Evolutionary conservation across 306 rosid species (phyloP), one percentile per base, ranked within the genome.

Genomic region (Prosopis cineraria): DNA sequence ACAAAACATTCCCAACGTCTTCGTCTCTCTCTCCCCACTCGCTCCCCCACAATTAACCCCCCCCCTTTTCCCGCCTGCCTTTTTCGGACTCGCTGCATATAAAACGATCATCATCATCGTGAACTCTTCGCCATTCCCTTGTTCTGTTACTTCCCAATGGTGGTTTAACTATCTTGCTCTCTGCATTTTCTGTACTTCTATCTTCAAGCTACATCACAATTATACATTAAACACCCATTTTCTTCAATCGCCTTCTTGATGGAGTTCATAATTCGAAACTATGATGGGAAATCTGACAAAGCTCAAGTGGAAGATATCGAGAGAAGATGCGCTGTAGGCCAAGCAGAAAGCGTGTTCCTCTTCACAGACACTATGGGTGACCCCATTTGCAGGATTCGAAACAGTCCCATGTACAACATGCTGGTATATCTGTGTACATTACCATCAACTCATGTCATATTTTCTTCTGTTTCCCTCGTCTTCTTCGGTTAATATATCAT

Each of bases 321-420:
- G 78, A 75, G 91, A 82, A 86, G 86, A 84, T 92, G 98, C 47
- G 95, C 86, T 82, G 90, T 92, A 85, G 97, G 97, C 13, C 90
- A 95, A 74, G 30, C 92, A 11, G 86, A 88, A 78, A 89, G 92
- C 30, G 80, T 90, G 10, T 86, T 88, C 37, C 97, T 94, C 97
- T 94, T 85, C 95, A 88, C 93, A 34, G 97, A 94, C 80, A 84
- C 92, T 69, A 52, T 92, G 88, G 98, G 97, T 79, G 98, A 94
- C 97, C 98, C 97, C 89, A 94, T 94, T 29, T 94, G 97, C 85
- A 94, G 98, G 87, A 92, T 94, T 67, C 74, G 95, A 58, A 92
- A 92, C 76, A 89, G 97, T 80, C 98, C 95, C 76, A 78, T 89
- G 88, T 90, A 81, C 90, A 90, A 80, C 64, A 90, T 94, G 98